Percentiles rank a stretch among this genome's conserved stretches.
Evolutionary conservation across 768 basidiomycete genomes (phyloP).

Genomic region (Ephemerocybe angulata): DNA sequence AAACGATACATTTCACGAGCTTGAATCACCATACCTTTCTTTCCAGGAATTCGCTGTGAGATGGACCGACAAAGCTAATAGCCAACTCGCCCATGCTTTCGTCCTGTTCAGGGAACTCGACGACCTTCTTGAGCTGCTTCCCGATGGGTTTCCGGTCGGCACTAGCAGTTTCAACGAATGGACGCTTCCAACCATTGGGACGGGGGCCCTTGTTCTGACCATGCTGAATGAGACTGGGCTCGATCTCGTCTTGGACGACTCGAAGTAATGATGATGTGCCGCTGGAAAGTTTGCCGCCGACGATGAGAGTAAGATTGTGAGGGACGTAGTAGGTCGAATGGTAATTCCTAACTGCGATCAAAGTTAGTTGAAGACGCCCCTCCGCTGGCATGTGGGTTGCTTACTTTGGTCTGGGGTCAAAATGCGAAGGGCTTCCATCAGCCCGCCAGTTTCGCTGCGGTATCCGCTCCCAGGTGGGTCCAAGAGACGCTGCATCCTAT

Average conservation of each 20-base stretch:
- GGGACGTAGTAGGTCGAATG: constrained; percentile 90
- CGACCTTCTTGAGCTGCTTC: constrained; percentile 52
- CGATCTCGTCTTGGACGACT: constrained; percentile 78
- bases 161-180: constrained; percentile 87
- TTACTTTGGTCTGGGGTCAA: constrained; percentile 87
- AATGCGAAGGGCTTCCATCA: constrained; percentile 87
- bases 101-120: constrained; percentile 96
- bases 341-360: constrained; percentile 75
- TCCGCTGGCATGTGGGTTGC: constrained; percentile 7
- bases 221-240: constrained; percentile 77
- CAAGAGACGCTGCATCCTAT: constrained; percentile 72
- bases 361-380: background rate
- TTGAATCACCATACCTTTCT: constrained; percentile 46
- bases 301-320: constrained; percentile 87
- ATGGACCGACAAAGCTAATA: constrained; percentile 77
- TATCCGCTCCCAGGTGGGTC: constrained; percentile 85
- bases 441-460: constrained; percentile 93
- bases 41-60: constrained; percentile 65
- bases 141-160: constrained; percentile 52
- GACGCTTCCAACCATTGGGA: constrained; percentile 86
- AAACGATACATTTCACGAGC: background rate
- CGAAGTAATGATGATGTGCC: constrained; percentile 73
- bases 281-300: constrained; percentile 79
- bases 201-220: constrained; percentile 64
- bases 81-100: constrained; percentile 90